These are phyloP conservation scores for Podaxis carcinomalis DNA, from an alignment of 768 basidiomycete species.

Conservation along the genomic window DNA sequence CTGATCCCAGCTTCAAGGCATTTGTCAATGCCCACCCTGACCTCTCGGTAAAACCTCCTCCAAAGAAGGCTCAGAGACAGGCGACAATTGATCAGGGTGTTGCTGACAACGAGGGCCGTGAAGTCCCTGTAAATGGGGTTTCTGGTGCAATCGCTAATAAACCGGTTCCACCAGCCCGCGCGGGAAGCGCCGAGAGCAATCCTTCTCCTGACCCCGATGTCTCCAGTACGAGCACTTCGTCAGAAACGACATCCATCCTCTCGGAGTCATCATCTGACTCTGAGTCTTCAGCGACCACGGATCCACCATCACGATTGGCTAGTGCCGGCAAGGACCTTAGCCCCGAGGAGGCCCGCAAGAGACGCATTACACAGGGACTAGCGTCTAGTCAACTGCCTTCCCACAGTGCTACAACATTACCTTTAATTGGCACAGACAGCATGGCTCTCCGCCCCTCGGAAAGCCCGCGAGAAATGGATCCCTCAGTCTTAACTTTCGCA, in stretches of 20 bases:
- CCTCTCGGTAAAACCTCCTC: slow-evolving; percentile 49
- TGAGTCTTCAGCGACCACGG: slow-evolving; percentile 43
- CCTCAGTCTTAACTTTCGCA: slow-evolving; percentile 70
- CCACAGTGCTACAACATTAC: slow-evolving; percentile 9
- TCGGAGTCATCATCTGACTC: slow-evolving; percentile 36
- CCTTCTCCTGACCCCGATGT: slow-evolving; percentile 27
- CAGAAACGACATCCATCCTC: slow-evolving; percentile 42
- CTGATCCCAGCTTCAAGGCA: slow-evolving; percentile 85
- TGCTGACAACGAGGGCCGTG: slow-evolving; percentile 15
- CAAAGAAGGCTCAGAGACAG: slow-evolving; percentile 22
- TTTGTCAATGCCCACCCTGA: slow-evolving; percentile 95
- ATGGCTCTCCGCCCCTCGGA: slow-evolving; percentile 24
- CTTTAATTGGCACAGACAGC: slow-evolving; percentile 1
- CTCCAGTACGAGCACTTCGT: slow-evolving; percentile 32
- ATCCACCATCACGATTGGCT: slow-evolving; percentile 42
- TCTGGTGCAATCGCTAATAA: slow-evolving; percentile 15
- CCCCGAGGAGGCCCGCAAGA: slow-evolving; percentile 17
- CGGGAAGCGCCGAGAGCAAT: slow-evolving; percentile 28
- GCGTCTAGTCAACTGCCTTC: slow-evolving; percentile 5
- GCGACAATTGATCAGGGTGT: slow-evolving; percentile 13
- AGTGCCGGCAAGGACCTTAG: slow-evolving; percentile 26
- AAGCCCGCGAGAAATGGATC: slow-evolving; percentile 59
- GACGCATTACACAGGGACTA: slow-evolving; percentile 7
- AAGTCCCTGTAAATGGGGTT: slow-evolving; percentile 25
- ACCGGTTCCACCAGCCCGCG: slow-evolving; percentile 24